Conservation (phyloP, 2,329 filamentous ascomycete genomes). For the Penicillium sp. region DNA sequence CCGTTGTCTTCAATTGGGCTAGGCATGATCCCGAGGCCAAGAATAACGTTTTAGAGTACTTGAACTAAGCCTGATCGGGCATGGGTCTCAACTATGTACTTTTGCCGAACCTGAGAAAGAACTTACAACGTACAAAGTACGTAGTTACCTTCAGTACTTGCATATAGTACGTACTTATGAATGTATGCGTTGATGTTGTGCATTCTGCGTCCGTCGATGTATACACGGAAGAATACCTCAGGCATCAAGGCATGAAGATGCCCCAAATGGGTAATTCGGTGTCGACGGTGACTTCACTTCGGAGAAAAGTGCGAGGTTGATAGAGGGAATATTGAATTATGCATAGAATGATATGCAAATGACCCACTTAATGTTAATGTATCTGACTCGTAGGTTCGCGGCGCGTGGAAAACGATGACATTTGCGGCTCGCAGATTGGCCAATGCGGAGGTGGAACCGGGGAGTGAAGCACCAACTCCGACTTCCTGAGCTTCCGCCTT, state of each 20-base stretch:
- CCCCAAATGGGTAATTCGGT: not conserved
- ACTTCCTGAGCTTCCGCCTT: constrained; percentile 12
- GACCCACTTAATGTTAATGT: not conserved
- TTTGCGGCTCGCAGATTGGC: constrained; percentile 16
- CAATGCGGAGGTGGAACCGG: constrained; percentile 12
- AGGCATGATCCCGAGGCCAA: too few species aligned
- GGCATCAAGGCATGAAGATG: not conserved
- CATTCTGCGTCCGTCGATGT: not conserved
- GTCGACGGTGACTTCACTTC: not conserved
- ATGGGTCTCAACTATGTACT: too few species aligned
- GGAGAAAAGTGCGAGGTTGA: not conserved
- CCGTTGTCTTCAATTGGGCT: too few species aligned
- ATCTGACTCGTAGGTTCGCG: not conserved
- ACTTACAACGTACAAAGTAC: too few species aligned
- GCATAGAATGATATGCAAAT: not conserved
- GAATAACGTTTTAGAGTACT: too few species aligned
- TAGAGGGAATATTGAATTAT: not conserved
- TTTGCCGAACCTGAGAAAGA: too few species aligned
- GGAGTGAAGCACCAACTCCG: constrained; percentile 20
- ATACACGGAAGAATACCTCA: not conserved
- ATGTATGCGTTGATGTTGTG: not conserved
- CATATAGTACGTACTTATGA: not conserved
- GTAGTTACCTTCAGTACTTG: too few species aligned
- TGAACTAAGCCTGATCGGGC: too few species aligned
- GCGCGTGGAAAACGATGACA: constrained; percentile 9